Evolutionary conservation across 768 basidiomycete genomes (phyloP), one percentile per base, ranked within the genome.

Genomic region (Tulasnella sp.): DNA sequence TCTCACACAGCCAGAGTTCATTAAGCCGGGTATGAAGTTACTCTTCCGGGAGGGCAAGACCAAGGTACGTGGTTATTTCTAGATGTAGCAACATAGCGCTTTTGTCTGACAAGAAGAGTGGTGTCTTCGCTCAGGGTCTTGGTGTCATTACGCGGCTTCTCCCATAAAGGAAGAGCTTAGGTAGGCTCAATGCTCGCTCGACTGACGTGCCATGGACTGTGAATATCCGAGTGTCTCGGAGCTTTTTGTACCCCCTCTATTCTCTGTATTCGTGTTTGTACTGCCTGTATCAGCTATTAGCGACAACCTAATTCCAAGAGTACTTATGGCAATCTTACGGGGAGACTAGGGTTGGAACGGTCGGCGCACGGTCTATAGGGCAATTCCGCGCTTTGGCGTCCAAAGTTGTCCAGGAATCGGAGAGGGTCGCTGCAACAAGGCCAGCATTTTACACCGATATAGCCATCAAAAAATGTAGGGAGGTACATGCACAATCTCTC

Each of bases 41-140:
- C 81, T 99, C 14, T 95, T 98, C 79, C 84, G 96, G 44, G 97
- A 98, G 80, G 96, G 95, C 3, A 94, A 94, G 83, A 97, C 95
- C 0, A 98, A 97, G 84, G 94, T 89, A 67, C 39, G 83, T 26
- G 2, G 39, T 19, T 44, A 29, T 62, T 32, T 52, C 11, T 34
- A 19, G 29, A n/a, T 22, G 1, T 44, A 5, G 3, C n/a, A 0
- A 40, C 11, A 32, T 26, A 35, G n/a, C 6, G 8, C 39, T 32
- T 36, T 32, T 36, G 22, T 17, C 39, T 72, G 62, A 14, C 22
- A 37, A 26, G 64, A 69, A n/a, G n/a, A n/a, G 6, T 32, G 26
- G 34, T 44, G 4, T 36, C 42, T 72, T 63, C n/a, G 64, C 16
- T 19, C 64, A 72, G 71, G 71, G 71, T 14, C 62, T 72, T 12